Evolutionary conservation across 129 eudicot genomes (phyloP).

Genomic region (Deinandra increscens): DNA sequence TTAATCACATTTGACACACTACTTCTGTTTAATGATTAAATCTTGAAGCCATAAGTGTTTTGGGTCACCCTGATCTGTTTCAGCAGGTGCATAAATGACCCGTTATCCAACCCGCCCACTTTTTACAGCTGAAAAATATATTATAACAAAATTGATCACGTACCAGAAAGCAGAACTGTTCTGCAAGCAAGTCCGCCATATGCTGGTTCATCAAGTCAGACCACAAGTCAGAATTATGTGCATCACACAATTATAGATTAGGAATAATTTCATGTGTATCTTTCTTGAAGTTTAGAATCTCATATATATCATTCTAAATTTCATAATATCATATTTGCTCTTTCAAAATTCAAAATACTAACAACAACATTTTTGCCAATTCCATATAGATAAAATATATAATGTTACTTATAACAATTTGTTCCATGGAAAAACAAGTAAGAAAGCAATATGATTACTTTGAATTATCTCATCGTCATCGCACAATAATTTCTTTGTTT

Average conservation of each 20-base stretch:
- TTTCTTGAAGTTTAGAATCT: not conserved
- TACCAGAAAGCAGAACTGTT: slow-evolving; percentile 61
- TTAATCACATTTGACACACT: not conserved
- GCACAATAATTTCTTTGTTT: not conserved
- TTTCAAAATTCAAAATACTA: not conserved
- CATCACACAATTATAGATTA: not conserved
- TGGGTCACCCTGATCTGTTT: not conserved
- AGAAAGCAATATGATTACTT: too few species aligned
- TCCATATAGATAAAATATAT: too few species aligned
- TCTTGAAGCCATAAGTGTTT: not conserved
- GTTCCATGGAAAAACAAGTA: not conserved
- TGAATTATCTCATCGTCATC: not conserved
- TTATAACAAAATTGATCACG: slow-evolving; percentile 19
- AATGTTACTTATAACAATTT: not conserved
- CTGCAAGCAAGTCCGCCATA: slow-evolving; percentile 77
- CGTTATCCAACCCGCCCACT: not conserved
- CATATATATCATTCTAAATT: not conserved
- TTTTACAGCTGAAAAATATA: not conserved
- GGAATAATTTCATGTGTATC: not conserved
- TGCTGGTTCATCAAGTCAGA: slow-evolving; percentile 50
- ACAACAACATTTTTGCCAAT: not conserved
- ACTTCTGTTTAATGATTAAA: not conserved
- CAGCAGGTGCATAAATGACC: not conserved
- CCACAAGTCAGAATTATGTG: slow-evolving; percentile 19
- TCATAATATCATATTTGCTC: not conserved